Percentiles rank a stretch among this genome's conserved stretches.
phyloP scores from a whole-genome alignment of 805 yeast genomes.

The Candida ovalis region DNA sequence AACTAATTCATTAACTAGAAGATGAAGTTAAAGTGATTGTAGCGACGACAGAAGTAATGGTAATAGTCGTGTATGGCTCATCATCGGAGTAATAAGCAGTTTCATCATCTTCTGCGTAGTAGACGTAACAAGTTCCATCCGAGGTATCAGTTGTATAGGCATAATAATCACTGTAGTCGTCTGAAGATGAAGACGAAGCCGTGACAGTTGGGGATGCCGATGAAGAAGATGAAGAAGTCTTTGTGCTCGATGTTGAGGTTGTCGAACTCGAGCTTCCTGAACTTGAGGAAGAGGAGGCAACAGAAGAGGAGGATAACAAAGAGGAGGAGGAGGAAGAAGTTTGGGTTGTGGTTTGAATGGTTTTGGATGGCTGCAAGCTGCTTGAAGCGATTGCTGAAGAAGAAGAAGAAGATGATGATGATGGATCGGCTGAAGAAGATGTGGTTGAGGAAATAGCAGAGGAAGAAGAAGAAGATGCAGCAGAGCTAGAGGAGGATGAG shows the following conservation, averaged over 20 bases:
- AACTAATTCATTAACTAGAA: neutral
- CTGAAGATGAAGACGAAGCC: slow-evolving; percentile 4
- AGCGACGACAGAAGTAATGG: slow-evolving; percentile 32
- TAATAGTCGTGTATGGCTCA: slow-evolving; percentile 31
- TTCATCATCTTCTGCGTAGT: slow-evolving; percentile 32
- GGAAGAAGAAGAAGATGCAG: slow-evolving; percentile 20
- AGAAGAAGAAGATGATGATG: slow-evolving; percentile 5
- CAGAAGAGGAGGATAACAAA: slow-evolving; percentile 20
- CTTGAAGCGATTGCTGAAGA: slow-evolving; percentile 6
- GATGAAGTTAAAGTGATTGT: slow-evolving; percentile 28
- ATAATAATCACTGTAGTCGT: slow-evolving; percentile 16
- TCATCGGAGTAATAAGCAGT: slow-evolving; percentile 25
- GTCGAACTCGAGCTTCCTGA: neutral
- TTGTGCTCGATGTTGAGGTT: slow-evolving; percentile 5
- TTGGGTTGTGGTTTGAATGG: slow-evolving; percentile 33
- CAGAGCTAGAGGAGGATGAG: slow-evolving; percentile 3
- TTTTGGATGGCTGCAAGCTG: slow-evolving; percentile 28
- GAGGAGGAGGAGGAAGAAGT: slow-evolving; percentile 36
- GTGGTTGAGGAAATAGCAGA: slow-evolving; percentile 20
- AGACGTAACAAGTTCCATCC: slow-evolving; percentile 33
- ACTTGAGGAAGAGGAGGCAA: slow-evolving; percentile 7
- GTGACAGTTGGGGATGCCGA: slow-evolving; percentile 7
- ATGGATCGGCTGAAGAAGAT: slow-evolving; percentile 2
- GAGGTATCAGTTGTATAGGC: slow-evolving; percentile 30
- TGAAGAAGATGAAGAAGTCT: slow-evolving; percentile 8